Conservation (phyloP, 2,329 filamentous ascomycete genomes). For the Venturia effusa region DNA sequence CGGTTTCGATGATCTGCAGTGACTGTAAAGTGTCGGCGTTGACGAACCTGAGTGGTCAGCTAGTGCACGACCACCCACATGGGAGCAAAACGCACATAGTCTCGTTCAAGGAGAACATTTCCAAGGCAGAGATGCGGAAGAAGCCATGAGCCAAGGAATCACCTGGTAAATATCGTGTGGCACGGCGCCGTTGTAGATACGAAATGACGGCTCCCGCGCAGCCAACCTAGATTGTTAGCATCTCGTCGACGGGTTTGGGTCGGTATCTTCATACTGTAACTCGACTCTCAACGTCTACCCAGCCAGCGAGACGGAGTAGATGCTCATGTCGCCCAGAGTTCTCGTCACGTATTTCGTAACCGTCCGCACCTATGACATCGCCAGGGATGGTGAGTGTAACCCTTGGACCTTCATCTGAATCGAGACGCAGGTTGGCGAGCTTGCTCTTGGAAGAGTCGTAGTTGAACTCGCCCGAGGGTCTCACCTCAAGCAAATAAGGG, state of each 20-base stretch:
- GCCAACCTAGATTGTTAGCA: slow-evolving; percentile 43
- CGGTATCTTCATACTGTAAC: slow-evolving; percentile 45
- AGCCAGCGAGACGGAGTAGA: slow-evolving; percentile 57
- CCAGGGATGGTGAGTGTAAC: slow-evolving; percentile 53
- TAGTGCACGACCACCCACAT: slow-evolving; percentile 16
- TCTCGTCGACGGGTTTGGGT: background rate
- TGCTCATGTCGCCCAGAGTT: slow-evolving; percentile 50
- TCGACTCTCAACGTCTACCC: slow-evolving; percentile 62
- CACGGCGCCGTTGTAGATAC: slow-evolving; percentile 60
- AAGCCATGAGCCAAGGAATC: slow-evolving; percentile 42
- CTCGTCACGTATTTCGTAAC: slow-evolving; percentile 30
- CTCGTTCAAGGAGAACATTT: slow-evolving; percentile 62
- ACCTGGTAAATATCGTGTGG: slow-evolving; percentile 50
- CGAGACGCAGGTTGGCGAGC: slow-evolving; percentile 48
- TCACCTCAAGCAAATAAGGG: slow-evolving; percentile 53
- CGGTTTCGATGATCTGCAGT: slow-evolving; percentile 74
- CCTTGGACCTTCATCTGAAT: slow-evolving; percentile 34
- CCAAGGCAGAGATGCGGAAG: slow-evolving; percentile 52
- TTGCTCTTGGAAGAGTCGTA: slow-evolving; percentile 56
- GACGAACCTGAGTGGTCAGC: slow-evolving; percentile 54
- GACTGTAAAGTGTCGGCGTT: slow-evolving; percentile 70
- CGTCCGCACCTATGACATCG: slow-evolving; percentile 28
- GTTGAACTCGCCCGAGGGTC: slow-evolving; percentile 63
- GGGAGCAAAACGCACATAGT: slow-evolving; percentile 40
- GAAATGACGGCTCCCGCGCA: slow-evolving; percentile 82